These are phyloP conservation scores for Alternaria brassicicola DNA, from an alignment of 2,329 filamentous ascomycete species.

Conservation along the genomic window DNA sequence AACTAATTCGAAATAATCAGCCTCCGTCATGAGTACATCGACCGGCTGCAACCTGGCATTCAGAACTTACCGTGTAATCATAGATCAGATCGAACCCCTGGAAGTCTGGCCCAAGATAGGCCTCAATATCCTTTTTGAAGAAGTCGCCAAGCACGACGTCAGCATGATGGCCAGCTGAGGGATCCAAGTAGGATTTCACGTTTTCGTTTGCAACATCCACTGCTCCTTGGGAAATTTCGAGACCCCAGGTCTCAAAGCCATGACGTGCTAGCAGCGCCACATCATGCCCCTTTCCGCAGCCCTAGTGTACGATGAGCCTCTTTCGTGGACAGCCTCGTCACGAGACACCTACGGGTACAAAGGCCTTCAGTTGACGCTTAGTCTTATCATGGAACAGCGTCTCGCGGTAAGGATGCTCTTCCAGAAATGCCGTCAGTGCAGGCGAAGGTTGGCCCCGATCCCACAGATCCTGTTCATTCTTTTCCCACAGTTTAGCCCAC, in stretches of 20 bases:
- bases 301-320: constrained; percentile 39
- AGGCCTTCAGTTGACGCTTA: constrained; percentile 59
- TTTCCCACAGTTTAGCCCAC: constrained; percentile 62
- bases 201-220: constrained; percentile 28
- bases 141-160: constrained; percentile 68
- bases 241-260: constrained; percentile 75
- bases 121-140: constrained; percentile 63
- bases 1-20: constrained; percentile 51
- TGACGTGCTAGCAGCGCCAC: constrained; percentile 72
- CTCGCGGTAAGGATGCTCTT: constrained; percentile 36
- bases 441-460: constrained; percentile 61
- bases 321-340: background rate
- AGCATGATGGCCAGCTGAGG: constrained; percentile 31
- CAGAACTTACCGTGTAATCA: constrained; percentile 60
- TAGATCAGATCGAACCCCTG: constrained; percentile 63
- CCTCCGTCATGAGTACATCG: background rate
- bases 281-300: constrained; percentile 80
- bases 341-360: constrained; percentile 63
- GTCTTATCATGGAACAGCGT: constrained; percentile 8
- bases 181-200: constrained; percentile 14
- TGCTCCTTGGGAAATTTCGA: constrained; percentile 66
- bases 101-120: constrained; percentile 37
- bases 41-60: background rate
- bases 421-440: constrained; percentile 49
- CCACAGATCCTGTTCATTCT: constrained; percentile 59